These are phyloP conservation scores for Avena eriantha DNA, from an alignment of 176 grass and related monocot genomes.

Conservation along the genomic window DNA sequence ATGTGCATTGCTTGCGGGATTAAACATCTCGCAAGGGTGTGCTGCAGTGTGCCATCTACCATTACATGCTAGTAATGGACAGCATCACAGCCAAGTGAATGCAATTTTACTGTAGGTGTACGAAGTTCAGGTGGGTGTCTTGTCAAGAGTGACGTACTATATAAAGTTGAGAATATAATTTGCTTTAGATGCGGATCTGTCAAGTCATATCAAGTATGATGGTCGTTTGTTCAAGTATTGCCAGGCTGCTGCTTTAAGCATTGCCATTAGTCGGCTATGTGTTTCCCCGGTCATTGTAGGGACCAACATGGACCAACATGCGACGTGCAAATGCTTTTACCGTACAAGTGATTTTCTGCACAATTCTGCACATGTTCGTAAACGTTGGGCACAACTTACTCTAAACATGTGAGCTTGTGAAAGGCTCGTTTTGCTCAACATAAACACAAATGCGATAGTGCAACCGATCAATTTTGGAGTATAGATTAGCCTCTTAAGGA, in stretches of 20 bases:
- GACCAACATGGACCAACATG: conserved; percentile 16
- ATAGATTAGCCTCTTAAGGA: not conserved
- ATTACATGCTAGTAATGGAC: not conserved
- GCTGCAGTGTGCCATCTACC: not conserved
- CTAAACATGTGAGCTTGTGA: not conserved
- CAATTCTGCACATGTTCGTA: not conserved
- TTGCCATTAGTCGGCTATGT: conserved; percentile 21
- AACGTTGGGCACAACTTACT: not conserved
- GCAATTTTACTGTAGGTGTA: not conserved
- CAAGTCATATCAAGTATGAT: conserved; percentile 25
- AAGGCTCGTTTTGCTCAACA: not conserved
- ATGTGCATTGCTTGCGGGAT: not conserved
- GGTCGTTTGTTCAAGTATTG: not conserved
- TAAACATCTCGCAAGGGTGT: not conserved
- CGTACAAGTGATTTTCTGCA: not conserved
- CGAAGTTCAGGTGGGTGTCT: conserved; percentile 10
- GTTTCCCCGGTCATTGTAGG: conserved; percentile 1
- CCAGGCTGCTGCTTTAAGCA: conserved; percentile 25
- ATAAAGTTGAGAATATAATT: conserved; percentile 8
- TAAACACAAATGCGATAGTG: not conserved
- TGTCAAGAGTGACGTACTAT: not conserved
- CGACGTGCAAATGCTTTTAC: not conserved
- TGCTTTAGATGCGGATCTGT: conserved; percentile 11
- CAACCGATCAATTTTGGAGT: not conserved
- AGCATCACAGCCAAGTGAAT: not conserved